Percentiles rank a stretch among this genome's conserved stretches.
Conservation (phyloP, 2,329 filamentous ascomycete genomes). For the Coleophoma eucalyptorum region DNA sequence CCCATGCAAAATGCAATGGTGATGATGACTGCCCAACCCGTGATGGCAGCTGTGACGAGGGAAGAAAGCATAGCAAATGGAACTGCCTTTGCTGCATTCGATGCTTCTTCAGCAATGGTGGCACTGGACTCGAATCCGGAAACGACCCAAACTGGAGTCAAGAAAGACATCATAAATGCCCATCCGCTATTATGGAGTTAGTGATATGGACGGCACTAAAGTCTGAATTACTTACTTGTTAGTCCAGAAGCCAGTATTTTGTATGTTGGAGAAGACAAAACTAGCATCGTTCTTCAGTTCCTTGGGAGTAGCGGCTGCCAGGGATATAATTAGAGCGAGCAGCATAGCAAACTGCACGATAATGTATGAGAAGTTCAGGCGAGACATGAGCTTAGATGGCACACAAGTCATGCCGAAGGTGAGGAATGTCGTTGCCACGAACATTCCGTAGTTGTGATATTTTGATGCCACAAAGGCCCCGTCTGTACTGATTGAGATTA, state of each 20-base stretch:
- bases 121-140: constrained; percentile 26
- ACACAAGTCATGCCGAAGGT: constrained; percentile 28
- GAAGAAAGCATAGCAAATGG: constrained; percentile 28
- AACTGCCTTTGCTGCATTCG: constrained; percentile 25
- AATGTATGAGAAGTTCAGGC: constrained; percentile 25
- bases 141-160: constrained; percentile 29
- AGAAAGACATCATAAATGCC: constrained; percentile 26
- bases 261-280: constrained; percentile 24
- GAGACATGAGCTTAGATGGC: constrained; percentile 19
- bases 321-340: constrained; percentile 21
- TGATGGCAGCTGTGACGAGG: constrained; percentile 27
- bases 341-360: constrained; percentile 26
- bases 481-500: constrained; percentile 20
- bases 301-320: constrained; percentile 23
- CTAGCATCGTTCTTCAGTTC: constrained; percentile 20
- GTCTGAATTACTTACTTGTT: constrained; percentile 11
- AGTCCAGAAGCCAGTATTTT: constrained; percentile 25
- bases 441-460: constrained; percentile 28
- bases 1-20: constrained; percentile 55
- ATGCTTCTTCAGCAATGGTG: constrained; percentile 27
- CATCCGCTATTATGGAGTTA: constrained; percentile 15
- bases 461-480: constrained; percentile 20
- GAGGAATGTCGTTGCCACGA: constrained; percentile 22
- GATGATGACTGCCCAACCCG: constrained; percentile 53
- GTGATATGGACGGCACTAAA: not conserved